phyloP scores from a whole-genome alignment of 1,284 basidiomycete species.

The Cutaneotrichosporon spelunceum region DNA sequence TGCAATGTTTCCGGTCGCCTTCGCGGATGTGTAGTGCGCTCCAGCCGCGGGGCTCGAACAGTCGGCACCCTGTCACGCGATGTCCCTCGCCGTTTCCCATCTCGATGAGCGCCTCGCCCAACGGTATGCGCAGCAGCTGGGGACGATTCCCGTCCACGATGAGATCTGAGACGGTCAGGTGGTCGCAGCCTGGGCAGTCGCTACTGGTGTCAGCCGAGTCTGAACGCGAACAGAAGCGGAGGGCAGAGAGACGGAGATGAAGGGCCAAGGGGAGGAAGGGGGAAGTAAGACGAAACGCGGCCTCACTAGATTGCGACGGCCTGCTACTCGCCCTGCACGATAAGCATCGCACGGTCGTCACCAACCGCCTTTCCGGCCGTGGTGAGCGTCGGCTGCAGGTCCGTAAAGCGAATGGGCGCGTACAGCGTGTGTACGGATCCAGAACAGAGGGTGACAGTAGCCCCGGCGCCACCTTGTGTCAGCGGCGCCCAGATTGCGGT shows the following conservation, averaged over 20 bases:
- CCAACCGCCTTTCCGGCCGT: slow-evolving; percentile 30
- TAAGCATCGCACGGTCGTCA: slow-evolving; percentile 41
- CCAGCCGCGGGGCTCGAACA: slow-evolving; percentile 53
- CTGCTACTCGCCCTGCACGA: slow-evolving; percentile 43
- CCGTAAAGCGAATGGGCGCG: slow-evolving; percentile 42
- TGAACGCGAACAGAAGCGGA: neutral
- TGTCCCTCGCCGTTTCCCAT: slow-evolving; percentile 50
- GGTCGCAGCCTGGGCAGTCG: slow-evolving; percentile 46
- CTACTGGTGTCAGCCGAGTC: slow-evolving; percentile 38
- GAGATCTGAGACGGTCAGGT: slow-evolving; percentile 40
- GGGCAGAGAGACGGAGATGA: neutral
- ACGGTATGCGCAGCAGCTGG: slow-evolving; percentile 43
- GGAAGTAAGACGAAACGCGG: neutral
- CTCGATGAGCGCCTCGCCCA: slow-evolving; percentile 48
- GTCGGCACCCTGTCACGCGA: slow-evolving; percentile 43
- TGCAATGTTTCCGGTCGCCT: slow-evolving; percentile 49
- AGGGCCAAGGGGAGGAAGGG: neutral
- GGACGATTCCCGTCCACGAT: slow-evolving; percentile 52
- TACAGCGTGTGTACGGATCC: slow-evolving; percentile 47
- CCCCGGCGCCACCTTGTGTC: slow-evolving; percentile 38
- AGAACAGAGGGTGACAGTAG: slow-evolving; percentile 43
- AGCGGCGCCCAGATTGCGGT: neutral
- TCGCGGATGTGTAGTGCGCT: slow-evolving; percentile 52
- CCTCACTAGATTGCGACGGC: slow-evolving; percentile 45
- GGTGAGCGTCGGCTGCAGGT: slow-evolving; percentile 42